Base-by-base conservation (phyloP, 331 rosid genomes). In the Saraca asoca region DNA sequence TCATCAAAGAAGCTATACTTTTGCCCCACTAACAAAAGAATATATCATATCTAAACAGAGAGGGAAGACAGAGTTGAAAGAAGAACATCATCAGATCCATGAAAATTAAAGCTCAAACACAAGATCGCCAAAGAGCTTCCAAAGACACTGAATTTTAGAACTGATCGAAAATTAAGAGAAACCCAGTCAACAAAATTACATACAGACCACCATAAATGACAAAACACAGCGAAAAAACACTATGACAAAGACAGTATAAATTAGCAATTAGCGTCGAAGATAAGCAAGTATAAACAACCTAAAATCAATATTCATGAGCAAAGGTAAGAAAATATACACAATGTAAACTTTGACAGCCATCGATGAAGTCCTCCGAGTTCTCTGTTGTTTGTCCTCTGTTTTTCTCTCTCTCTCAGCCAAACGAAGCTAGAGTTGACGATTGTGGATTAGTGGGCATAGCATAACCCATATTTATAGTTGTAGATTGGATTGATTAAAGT, bases 281-380 rank as follows among this genome's bases (percentile, higher is more conserved):
- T 10, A 33, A 34, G 51, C 45, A 58, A 60, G 48, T 39, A 39
- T 17, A 13, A n/a, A 33, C 15, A 38, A 7, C 8, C 41, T 43
- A 24, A 10, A 15, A 29, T 11, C 8, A 45, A n/a, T 31, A 61
- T 12, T 1, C 0, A 58, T 2, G 9, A 19, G 29, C 29, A 35
- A 11, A 13, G 1, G 44, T 60, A 15, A 19, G 56, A 33, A 42
- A 29, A 68, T 78, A 12, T 89, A 92, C 98, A 92, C 98, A 73
- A 92, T 87, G 63, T 89, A 85, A 45, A 92, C 81, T 79, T 87
- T 92, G 86, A 89, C 87, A 7, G 94, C 95, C 98, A 92, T 92
- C 70, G 85, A 67, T 71, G 76, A 70, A 70, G 75, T 75, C 61
- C 46, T 70, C 14, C 16, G 61, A 69, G 72, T 66, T 76, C 52